Conservation (phyloP, 257 asterid species). For the Lavandula angustifolia region DNA sequence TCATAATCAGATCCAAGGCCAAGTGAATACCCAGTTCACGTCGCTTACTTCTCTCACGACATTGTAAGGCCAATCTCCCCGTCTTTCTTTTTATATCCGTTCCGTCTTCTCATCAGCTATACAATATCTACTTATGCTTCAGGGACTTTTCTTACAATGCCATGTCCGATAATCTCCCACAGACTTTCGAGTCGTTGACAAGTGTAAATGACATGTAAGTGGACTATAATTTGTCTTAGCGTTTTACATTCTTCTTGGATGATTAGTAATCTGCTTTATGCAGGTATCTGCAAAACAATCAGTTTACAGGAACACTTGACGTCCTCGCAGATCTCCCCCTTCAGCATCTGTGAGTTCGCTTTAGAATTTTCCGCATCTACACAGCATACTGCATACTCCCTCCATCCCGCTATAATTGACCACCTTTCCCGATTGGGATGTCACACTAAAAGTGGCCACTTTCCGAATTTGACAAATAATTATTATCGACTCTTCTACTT, state of each 20-base stretch:
- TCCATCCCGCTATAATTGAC: too few relatives aligned
- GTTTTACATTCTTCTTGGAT: neutral
- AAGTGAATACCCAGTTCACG: slow-evolving; percentile 51
- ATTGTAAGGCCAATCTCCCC: slow-evolving; percentile 55
- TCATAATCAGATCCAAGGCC: slow-evolving; percentile 71
- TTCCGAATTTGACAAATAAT: too few relatives aligned
- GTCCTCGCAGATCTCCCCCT: slow-evolving; percentile 91
- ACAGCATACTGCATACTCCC: too few relatives aligned
- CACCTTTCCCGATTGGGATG: too few relatives aligned
- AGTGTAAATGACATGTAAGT: slow-evolving; percentile 71
- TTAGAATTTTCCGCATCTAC: neutral
- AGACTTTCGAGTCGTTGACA: slow-evolving; percentile 57
- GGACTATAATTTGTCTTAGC: neutral
- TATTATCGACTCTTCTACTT: too few relatives aligned
- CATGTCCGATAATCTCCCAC: slow-evolving; percentile 80
- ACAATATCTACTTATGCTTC: slow-evolving; percentile 34
- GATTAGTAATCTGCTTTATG: slow-evolving; percentile 30
- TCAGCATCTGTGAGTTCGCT: slow-evolving; percentile 62
- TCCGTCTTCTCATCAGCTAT: neutral
- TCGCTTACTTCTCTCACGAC: slow-evolving; percentile 66
- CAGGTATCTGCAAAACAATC: slow-evolving; percentile 94
- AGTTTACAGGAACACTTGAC: slow-evolving; percentile 83
- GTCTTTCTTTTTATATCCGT: slow-evolving; percentile 5
- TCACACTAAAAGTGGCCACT: too few relatives aligned
- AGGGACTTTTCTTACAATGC: slow-evolving; percentile 86